These are phyloP conservation scores for Cronartium quercuum DNA, from an alignment of 1,284 basidiomycete genomes.

Conservation along the genomic window DNA sequence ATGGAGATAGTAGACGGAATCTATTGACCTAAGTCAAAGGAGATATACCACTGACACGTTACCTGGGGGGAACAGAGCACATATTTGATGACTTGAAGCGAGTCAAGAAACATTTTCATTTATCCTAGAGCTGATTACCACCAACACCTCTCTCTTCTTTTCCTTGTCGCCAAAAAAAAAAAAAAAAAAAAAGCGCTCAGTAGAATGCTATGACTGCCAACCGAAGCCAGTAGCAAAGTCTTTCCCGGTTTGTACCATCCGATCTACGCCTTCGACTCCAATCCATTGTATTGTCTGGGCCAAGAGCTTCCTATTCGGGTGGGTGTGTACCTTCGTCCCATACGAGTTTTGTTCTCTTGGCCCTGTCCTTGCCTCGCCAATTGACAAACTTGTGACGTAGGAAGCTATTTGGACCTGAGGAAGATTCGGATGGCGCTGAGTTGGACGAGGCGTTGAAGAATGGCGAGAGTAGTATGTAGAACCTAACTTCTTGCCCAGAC, in stretches of 20 bases:
- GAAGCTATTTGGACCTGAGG: slow-evolving; percentile 82
- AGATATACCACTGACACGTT: no score
- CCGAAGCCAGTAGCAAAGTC: slow-evolving; percentile 85
- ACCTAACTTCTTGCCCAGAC: neutral
- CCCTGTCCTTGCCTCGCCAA: neutral
- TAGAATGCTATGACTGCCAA: slow-evolving; percentile 88
- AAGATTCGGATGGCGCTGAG: slow-evolving; percentile 69
- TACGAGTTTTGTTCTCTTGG: neutral
- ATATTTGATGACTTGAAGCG: no score
- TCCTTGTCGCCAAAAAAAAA: slow-evolving; percentile 47
- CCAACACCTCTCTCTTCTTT: no score
- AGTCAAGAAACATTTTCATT: no score
- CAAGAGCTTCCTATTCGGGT: slow-evolving; percentile 95
- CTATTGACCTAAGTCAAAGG: no score
- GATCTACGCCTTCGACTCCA: slow-evolving; percentile 91
- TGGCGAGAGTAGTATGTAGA: slow-evolving; percentile 69
- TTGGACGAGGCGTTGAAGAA: slow-evolving; percentile 77
- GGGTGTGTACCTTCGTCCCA: slow-evolving; percentile 47
- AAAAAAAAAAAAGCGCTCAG: slow-evolving; percentile 62
- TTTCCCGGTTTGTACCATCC: slow-evolving; percentile 96
- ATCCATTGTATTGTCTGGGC: slow-evolving; percentile 99
- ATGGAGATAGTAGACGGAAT: no score
- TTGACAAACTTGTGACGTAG: slow-evolving; percentile 51
- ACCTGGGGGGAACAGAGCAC: no score
- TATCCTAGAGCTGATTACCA: no score